These are phyloP conservation scores for Melaleuca quinquenervia DNA, from an alignment of 345 rosid species.

Conservation along the genomic window DNA sequence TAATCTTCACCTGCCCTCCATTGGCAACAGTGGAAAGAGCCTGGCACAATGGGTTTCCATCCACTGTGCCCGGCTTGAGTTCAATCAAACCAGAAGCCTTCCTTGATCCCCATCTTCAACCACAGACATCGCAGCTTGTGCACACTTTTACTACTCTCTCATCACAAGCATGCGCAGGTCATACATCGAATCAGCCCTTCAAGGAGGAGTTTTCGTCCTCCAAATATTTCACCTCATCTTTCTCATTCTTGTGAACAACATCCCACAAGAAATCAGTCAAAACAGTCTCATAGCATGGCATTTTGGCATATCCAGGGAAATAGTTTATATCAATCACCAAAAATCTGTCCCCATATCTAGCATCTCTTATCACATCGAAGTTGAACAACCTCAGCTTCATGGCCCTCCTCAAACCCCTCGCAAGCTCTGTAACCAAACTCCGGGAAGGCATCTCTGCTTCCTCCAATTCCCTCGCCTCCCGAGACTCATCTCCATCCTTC, in stretches of 20 bases:
- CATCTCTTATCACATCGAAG: slow-evolving; percentile 55
- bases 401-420: slow-evolving; percentile 36
- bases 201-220: background rate
- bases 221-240: background rate
- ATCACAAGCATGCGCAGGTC: background rate
- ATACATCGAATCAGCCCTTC: background rate
- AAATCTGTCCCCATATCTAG: slow-evolving; percentile 30
- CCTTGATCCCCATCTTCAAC: background rate
- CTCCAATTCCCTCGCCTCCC: slow-evolving; percentile 23
- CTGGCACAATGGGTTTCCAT: background rate
- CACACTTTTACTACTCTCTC: slow-evolving; percentile 6
- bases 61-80: background rate
- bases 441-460: slow-evolving; percentile 37
- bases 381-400: slow-evolving; percentile 46
- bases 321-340: slow-evolving; percentile 57
- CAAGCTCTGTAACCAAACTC: slow-evolving; percentile 26
- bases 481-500: slow-evolving; percentile 18
- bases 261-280: slow-evolving; percentile 43
- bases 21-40: background rate
- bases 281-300: slow-evolving; percentile 41
- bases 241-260: slow-evolving; percentile 10
- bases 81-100: background rate
- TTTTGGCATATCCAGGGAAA: slow-evolving; percentile 57
- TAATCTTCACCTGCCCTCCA: background rate
- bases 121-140: background rate